phyloP scores from a whole-genome alignment of 1,284 basidiomycete genomes.

The Cutaneotrichosporon sp. region DNA sequence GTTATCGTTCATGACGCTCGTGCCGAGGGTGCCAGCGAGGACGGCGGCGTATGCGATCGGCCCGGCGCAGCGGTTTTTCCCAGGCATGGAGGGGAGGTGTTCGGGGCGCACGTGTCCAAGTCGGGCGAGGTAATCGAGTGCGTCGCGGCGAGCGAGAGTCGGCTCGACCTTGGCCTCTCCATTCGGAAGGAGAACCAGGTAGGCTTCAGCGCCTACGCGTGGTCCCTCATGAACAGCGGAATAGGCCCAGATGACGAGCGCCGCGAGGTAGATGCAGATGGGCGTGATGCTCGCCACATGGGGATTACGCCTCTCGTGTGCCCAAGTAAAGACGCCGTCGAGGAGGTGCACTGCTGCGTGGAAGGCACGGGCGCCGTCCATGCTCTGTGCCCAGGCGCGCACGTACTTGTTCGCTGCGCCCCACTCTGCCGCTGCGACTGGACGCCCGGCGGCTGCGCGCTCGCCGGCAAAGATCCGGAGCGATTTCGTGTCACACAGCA shows the following conservation, averaged over 20 bases:
- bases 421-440: conserved; percentile 30
- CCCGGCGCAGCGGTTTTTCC: conserved; percentile 30
- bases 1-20: conserved; percentile 32
- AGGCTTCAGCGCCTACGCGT: conserved; percentile 16
- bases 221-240: conserved; percentile 27
- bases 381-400: conserved; percentile 26
- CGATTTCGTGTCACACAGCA: conserved; percentile 15
- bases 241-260: conserved; percentile 30
- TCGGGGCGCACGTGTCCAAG: background rate
- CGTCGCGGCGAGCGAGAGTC: conserved; percentile 28
- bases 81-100: conserved; percentile 15
- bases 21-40: conserved; percentile 25
- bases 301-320: conserved; percentile 7
- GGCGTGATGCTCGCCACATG: conserved; percentile 7
- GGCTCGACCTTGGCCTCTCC: conserved; percentile 26
- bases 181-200: conserved; percentile 3
- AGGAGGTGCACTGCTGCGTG: conserved; percentile 19
- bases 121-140: conserved; percentile 27
- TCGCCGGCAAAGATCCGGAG: conserved; percentile 35
- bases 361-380: conserved; percentile 28
- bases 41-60: conserved; percentile 34
- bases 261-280: conserved; percentile 9
- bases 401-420: conserved; percentile 28
- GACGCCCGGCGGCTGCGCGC: conserved; percentile 23
- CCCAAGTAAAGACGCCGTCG: conserved; percentile 9